Percentiles rank a stretch among this genome's conserved stretches.
Conservation (phyloP, 2,329 filamentous ascomycete genomes). For the Nemania diffusa region DNA sequence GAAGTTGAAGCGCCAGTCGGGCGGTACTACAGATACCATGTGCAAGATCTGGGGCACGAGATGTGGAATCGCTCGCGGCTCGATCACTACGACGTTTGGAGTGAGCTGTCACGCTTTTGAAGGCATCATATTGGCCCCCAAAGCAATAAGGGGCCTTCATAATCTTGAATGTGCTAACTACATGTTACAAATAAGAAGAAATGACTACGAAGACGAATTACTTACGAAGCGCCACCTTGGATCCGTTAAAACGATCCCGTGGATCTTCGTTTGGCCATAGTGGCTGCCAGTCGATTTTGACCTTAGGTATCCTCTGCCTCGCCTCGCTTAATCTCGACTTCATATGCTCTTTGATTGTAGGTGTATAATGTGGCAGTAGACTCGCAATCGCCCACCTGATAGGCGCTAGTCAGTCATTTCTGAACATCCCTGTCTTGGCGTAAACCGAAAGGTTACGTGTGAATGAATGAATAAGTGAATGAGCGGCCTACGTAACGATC, state of each 20-base stretch:
- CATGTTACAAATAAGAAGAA: neutral
- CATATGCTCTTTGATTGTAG: constrained; percentile 54
- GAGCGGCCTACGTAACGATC: constrained; percentile 52
- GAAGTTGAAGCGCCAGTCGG: constrained; percentile 66
- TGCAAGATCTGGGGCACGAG: constrained; percentile 62
- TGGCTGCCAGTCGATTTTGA: constrained; percentile 51
- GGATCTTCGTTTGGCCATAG: constrained; percentile 41
- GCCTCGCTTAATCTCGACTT: constrained; percentile 54
- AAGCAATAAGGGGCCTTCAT: neutral
- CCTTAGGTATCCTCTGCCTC: constrained; percentile 50
- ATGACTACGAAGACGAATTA: neutral
- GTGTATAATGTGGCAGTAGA: constrained; percentile 57
- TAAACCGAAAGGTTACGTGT: neutral
- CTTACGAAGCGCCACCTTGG: constrained; percentile 59
- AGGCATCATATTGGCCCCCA: neutral
- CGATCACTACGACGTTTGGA: constrained; percentile 52
- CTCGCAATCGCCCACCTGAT: constrained; percentile 60
- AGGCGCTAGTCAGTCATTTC: constrained; percentile 11
- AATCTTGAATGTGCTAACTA: neutral
- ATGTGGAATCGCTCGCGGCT: constrained; percentile 59
- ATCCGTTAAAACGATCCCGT: constrained; percentile 55
- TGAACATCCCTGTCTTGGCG: neutral
- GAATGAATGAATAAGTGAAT: neutral
- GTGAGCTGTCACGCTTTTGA: constrained; percentile 1
- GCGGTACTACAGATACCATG: constrained; percentile 63